phyloP scores from a whole-genome alignment of 2,329 filamentous ascomycete species.

The Claviceps sp. region DNA sequence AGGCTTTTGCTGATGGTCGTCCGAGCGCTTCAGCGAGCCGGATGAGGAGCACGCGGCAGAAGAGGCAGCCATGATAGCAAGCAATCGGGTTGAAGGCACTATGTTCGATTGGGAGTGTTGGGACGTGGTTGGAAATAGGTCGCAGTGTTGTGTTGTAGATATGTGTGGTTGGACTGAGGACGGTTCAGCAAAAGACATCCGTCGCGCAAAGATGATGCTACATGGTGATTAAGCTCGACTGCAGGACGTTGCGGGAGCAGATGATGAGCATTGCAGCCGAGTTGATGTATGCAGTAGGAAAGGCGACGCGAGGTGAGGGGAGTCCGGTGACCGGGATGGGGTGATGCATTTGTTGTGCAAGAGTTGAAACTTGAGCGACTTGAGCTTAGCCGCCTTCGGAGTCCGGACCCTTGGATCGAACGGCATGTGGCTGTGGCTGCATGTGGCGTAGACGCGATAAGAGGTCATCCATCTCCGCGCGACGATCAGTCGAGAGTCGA shows the following conservation, averaged over 20 bases:
- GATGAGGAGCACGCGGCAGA: slow-evolving; percentile 22
- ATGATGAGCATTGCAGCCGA: background rate
- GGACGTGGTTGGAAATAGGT: background rate
- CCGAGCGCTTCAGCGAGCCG: slow-evolving; percentile 19
- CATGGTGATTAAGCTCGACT: slow-evolving; percentile 2
- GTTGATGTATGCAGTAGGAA: background rate
- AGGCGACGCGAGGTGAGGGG: background rate
- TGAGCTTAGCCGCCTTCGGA: background rate
- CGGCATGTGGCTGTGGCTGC: too few relatives aligned
- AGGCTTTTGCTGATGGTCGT: slow-evolving; percentile 10
- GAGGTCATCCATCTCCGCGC: too few relatives aligned
- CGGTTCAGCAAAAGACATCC: background rate
- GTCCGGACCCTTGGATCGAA: too few relatives aligned
- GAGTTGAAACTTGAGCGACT: background rate
- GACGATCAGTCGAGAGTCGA: too few relatives aligned
- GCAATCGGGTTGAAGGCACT: background rate
- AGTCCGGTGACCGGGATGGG: background rate
- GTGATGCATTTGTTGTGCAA: background rate
- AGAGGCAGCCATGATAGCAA: slow-evolving; percentile 22
- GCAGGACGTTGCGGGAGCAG: background rate
- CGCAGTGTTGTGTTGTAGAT: background rate
- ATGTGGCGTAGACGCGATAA: too few relatives aligned
- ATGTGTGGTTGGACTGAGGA: background rate
- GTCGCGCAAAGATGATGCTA: slow-evolving; percentile 2
- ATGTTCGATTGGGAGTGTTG: background rate